phyloP scores from a whole-genome alignment of 2,329 filamentous ascomycete species.

The Raffaelea albimanens region DNA sequence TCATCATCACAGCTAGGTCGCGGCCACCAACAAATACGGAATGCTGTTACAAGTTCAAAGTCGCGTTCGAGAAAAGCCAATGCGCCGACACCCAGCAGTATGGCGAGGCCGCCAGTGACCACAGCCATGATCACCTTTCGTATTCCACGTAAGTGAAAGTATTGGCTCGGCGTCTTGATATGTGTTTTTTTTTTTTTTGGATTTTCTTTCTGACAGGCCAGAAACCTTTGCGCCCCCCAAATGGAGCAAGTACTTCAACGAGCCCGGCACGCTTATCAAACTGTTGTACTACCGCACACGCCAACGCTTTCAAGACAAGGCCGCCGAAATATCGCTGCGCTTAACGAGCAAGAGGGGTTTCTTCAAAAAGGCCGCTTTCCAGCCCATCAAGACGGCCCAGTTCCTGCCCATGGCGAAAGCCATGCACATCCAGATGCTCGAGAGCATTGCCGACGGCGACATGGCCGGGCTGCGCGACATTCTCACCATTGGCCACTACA shows the following conservation, averaged over 20 bases:
- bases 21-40: background rate
- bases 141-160: conserved; percentile 8
- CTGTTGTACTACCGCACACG: conserved; percentile 26
- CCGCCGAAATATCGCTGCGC: conserved; percentile 30
- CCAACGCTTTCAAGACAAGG: conserved; percentile 25
- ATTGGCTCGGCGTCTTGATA: background rate
- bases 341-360: conserved; percentile 35
- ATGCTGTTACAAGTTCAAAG: too few species aligned
- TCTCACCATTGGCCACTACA: conserved; percentile 41
- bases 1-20: background rate
- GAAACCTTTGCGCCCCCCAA: conserved; percentile 40
- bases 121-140: conserved; percentile 9
- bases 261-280: conserved; percentile 18
- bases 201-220: conserved; percentile 13
- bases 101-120: background rate
- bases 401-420: conserved; percentile 45
- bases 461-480: conserved; percentile 37
- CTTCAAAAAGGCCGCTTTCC: conserved; percentile 32
- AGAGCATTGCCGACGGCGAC: conserved; percentile 51
- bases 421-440: conserved; percentile 52
- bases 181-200: background rate
- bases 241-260: conserved; percentile 22
- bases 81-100: too few species aligned
- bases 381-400: conserved; percentile 26
- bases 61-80: too few species aligned